Base-by-base conservation (phyloP, 1,284 basidiomycete species). In the Ceratobasidium sp. region DNA sequence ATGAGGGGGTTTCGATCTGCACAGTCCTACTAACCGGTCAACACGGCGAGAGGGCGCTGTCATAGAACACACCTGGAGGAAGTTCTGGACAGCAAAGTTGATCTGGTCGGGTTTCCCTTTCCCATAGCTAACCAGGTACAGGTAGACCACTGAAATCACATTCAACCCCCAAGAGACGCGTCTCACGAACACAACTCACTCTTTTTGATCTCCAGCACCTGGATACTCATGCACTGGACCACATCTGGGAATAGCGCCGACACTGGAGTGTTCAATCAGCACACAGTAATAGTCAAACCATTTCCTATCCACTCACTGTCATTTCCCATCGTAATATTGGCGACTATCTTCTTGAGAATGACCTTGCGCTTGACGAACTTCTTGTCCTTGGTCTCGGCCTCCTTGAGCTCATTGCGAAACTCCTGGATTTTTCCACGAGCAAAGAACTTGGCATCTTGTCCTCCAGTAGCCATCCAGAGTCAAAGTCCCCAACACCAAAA, bases 201-300 rank as follows among this genome's bases (percentile, higher is more conserved):
- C 89, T 99, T 99, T 89, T 99, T 99, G 85, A 99, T 97, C 85
- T 99, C 98, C 52, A 99, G 88, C 8, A 97, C 86, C 48, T 95
- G 94, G 8, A 94, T 95, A 57, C 93, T 93, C 78, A 98, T 88
- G 83, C 94, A 96, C 82, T 94, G 93, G 16, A 96, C 92, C 69
- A 98, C 94, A 81, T 97, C 96, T 23, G 91, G 89, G 86, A 96
- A 97, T 80, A 98, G 87, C 33, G 94, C 91, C 23, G 96, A 98
- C 97, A 99, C 95, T 99, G 82, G 5, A 16, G 62, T 23, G 67
- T 35, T 30, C 44, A 60, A 16, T 60, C 78, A 69, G 76, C 66
- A 23, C 54, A 18, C 46, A 30, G 18, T 23, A 18, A 8, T 23
- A 65, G 41, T 44, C 30, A n/a, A 33, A 3, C 46, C 18, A 46